Evolutionary conservation across 2,329 filamentous ascomycete genomes (phyloP).

Genomic region (Calonectria hongkongensis): DNA sequence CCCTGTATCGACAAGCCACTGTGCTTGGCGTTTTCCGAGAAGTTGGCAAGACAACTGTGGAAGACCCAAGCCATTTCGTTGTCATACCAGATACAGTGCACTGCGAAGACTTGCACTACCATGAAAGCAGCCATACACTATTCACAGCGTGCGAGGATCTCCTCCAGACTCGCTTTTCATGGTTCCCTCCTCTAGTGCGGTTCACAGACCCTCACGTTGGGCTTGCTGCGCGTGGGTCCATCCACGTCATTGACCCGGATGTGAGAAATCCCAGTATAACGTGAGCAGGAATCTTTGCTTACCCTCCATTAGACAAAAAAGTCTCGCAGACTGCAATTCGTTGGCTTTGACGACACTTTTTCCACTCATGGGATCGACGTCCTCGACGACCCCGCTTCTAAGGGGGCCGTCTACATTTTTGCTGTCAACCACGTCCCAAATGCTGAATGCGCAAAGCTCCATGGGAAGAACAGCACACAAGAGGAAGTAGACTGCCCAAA

Average conservation of each 20-base stretch:
- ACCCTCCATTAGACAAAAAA: background rate
- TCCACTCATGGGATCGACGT: constrained; percentile 78
- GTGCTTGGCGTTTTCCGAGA: constrained; percentile 56
- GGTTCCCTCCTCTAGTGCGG: constrained; percentile 70
- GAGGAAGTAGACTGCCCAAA: constrained; percentile 57
- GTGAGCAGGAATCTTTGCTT: background rate
- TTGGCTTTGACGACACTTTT: constrained; percentile 72
- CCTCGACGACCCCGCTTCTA: constrained; percentile 66
- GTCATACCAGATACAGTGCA: constrained; percentile 71
- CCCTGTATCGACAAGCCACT: constrained; percentile 12
- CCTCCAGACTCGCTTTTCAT: constrained; percentile 63
- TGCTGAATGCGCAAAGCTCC: constrained; percentile 57
- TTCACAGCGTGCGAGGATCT: constrained; percentile 75
- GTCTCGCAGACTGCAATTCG: constrained; percentile 62
- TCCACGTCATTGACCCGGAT: constrained; percentile 73
- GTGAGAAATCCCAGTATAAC: constrained; percentile 57
- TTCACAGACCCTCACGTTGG: constrained; percentile 63
- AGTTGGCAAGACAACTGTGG: constrained; percentile 46
- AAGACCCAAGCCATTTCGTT: constrained; percentile 55
- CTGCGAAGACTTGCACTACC: constrained; percentile 77
- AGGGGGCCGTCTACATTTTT: constrained; percentile 73
- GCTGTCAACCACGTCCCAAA: constrained; percentile 77
- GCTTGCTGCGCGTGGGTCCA: constrained; percentile 62
- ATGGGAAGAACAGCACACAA: constrained; percentile 34
- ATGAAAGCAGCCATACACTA: constrained; percentile 67